phyloP scores from a whole-genome alignment of 345 rosid genomes.

The Lumnitzera littorea region DNA sequence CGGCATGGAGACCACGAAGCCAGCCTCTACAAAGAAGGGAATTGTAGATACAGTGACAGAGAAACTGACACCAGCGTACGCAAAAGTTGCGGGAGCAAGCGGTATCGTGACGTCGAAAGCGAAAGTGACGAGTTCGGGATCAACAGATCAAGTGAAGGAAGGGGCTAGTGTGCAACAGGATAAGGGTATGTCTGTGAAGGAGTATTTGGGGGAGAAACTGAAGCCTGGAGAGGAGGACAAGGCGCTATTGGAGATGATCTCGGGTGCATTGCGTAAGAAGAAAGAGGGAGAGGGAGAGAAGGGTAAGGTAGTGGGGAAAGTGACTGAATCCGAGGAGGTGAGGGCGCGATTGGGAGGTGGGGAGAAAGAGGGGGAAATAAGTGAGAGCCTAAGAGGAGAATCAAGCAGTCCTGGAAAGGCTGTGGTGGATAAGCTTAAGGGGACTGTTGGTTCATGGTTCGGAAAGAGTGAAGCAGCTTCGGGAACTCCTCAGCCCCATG shows the following conservation, averaged over 20 bases:
- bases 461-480: constrained; percentile 21
- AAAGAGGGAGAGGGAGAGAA: constrained; percentile 8
- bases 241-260: constrained; percentile 53
- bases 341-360: constrained; percentile 27
- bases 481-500: constrained; percentile 19
- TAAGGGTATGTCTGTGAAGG: constrained; percentile 43
- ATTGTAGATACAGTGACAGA: constrained; percentile 32
- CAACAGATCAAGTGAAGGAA: not conserved
- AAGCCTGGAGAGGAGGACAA: constrained; percentile 74
- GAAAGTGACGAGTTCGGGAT: too few species aligned
- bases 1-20: not conserved
- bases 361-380: constrained; percentile 14
- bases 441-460: constrained; percentile 51
- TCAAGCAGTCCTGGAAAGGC: constrained; percentile 21
- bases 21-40: constrained; percentile 28
- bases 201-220: constrained; percentile 47
- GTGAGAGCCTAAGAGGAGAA: constrained; percentile 8
- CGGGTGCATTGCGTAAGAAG: constrained; percentile 30
- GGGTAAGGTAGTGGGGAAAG: constrained; percentile 5
- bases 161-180: constrained; percentile 19
- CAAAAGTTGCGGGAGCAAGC: constrained; percentile 42
- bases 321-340: constrained; percentile 57
- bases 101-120: constrained; percentile 12
- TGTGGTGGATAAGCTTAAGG: constrained; percentile 44
- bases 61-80: constrained; percentile 40